Conservation (phyloP, 139 green algal species). For the Desmodesmus armatus region DNA sequence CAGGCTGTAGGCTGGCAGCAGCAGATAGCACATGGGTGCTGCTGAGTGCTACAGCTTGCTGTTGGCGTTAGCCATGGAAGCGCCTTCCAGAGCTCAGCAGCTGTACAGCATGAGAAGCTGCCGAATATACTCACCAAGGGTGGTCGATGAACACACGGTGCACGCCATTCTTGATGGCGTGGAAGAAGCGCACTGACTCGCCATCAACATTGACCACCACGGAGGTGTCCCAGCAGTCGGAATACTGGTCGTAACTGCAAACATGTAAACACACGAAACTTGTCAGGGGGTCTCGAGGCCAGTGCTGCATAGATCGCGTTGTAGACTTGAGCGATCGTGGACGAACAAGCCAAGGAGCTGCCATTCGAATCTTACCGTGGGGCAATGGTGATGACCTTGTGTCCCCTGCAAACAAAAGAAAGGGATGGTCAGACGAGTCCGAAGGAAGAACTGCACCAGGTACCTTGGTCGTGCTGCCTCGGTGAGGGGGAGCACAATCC, state of each 20-base stretch:
- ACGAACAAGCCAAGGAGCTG: constrained; percentile 22
- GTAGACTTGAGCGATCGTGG: too few relatives aligned
- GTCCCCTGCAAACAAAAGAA: constrained; percentile 65
- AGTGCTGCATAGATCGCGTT: too few relatives aligned
- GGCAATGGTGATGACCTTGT: constrained; percentile 96
- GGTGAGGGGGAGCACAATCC: neutral
- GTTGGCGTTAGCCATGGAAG: too few relatives aligned
- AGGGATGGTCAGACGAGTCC: too few relatives aligned
- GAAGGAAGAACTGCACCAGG: too few relatives aligned
- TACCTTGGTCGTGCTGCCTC: too few relatives aligned
- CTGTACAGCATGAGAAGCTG: too few relatives aligned
- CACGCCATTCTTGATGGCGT: constrained; percentile 96
- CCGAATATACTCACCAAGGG: constrained; percentile 68
- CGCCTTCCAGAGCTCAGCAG: too few relatives aligned
- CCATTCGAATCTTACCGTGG: constrained; percentile 72
- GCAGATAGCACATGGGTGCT: too few relatives aligned
- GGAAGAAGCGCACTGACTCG: constrained; percentile 94
- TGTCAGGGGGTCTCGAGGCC: too few relatives aligned
- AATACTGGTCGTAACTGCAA: constrained; percentile 96
- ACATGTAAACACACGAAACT: neutral
- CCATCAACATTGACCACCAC: constrained; percentile 84
- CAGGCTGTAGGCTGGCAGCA: too few relatives aligned
- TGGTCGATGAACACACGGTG: constrained; percentile 98
- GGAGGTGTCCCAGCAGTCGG: constrained; percentile 96
- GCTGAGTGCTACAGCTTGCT: too few relatives aligned